Percentiles rank a stretch among this genome's conserved stretches.
Evolutionary conservation across 2,329 filamentous ascomycete species (phyloP).

Genomic region (Didymella arachidicola): DNA sequence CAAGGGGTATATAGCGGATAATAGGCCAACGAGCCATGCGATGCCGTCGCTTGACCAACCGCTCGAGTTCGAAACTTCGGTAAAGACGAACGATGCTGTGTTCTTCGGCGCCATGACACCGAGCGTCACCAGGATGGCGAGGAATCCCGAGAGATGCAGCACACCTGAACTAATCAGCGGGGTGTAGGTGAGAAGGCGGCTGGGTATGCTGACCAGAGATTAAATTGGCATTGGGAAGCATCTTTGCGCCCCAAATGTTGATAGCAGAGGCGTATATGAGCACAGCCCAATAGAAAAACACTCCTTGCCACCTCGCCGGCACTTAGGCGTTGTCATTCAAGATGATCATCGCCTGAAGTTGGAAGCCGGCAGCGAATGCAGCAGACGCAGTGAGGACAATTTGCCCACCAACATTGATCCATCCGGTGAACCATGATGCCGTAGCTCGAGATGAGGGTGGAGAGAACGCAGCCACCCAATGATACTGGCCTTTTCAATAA

Average conservation of each 20-base stretch:
- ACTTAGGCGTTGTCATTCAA: conserved; percentile 54
- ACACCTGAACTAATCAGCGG: conserved; percentile 25
- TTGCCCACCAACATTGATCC: conserved; percentile 59
- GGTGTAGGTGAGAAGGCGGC: no score
- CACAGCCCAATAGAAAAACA: conserved; percentile 59
- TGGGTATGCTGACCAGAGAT: conserved; percentile 21
- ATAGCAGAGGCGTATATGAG: conserved; percentile 49
- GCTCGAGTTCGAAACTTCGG: conserved; percentile 28
- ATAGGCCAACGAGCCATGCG: conserved; percentile 37
- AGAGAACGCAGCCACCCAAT: conserved; percentile 56
- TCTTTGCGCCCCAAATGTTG: conserved; percentile 55
- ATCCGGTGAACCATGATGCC: conserved; percentile 52
- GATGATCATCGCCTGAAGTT: conserved; percentile 55
- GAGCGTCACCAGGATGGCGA: conserved; percentile 29
- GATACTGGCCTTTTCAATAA: conserved; percentile 52
- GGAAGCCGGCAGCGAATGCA: conserved; percentile 57
- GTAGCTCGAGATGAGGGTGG: conserved; percentile 45
- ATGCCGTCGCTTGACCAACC: conserved; percentile 33
- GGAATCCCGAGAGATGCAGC: conserved; percentile 28
- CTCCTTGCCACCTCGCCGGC: conserved; percentile 55
- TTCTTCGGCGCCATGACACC: conserved; percentile 33
- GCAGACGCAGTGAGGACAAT: conserved; percentile 58
- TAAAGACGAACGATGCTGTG: conserved; percentile 30
- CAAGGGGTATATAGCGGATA: conserved; percentile 34
- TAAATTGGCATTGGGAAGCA: conserved; percentile 51